A percentile compares a stretch with the other conserved stretches of the same genome.
phyloP scores from a whole-genome alignment of 169 alveolate genomes.

The Plasmodium vinckei region DNA sequence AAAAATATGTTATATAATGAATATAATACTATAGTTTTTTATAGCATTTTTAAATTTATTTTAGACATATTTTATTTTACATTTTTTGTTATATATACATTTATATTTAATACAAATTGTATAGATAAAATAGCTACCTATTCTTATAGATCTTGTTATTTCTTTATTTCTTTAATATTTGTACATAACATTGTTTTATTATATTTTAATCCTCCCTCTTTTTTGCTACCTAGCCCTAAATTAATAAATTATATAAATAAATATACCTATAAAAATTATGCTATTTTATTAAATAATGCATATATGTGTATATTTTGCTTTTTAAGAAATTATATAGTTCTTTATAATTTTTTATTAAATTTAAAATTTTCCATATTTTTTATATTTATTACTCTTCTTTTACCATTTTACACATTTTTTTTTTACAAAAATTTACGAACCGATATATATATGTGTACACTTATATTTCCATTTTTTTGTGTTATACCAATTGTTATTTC shows the following conservation, averaged over 20 bases:
- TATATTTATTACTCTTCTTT: conserved; percentile 5
- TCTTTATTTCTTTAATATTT: conserved; percentile 24
- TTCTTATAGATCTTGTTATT: conserved; percentile 46
- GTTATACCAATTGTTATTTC: conserved; percentile 1
- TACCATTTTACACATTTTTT: conserved; percentile 9
- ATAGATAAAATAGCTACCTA: conserved; percentile 20
- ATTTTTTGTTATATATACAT: conserved; percentile 41
- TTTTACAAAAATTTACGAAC: not conserved
- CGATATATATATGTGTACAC: not conserved
- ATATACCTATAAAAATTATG: conserved; percentile 6
- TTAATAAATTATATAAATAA: not conserved
- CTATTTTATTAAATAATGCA: conserved; percentile 12
- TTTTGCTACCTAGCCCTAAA: not conserved
- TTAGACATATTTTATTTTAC: conserved; percentile 41
- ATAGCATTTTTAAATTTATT: conserved; percentile 19
- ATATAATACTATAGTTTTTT: not conserved
- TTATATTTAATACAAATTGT: conserved; percentile 27
- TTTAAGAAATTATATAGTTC: conserved; percentile 60
- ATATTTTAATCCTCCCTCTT: not conserved
- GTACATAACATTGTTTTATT: conserved; percentile 24
- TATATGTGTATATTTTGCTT: conserved; percentile 42
- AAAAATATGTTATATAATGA: conserved; percentile 4
- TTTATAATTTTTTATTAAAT: conserved; percentile 45
- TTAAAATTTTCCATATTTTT: conserved; percentile 41
- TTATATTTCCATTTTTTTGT: conserved; percentile 15